phyloP scores from a whole-genome alignment of 129 eudicot species.

The Artemisia annua region DNA sequence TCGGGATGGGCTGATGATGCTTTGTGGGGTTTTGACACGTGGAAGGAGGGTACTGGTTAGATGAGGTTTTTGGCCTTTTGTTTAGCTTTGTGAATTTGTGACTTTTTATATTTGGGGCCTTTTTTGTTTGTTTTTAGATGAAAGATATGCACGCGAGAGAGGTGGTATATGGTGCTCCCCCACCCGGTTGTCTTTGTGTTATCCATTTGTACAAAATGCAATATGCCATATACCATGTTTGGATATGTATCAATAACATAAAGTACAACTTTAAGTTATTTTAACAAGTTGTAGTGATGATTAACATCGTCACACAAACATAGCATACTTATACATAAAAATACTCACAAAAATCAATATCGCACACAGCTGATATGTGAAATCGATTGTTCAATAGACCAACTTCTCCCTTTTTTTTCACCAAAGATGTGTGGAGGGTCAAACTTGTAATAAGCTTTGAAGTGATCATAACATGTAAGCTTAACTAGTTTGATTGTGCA shows the following conservation, averaged over 20 bases:
- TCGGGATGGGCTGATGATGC: not conserved
- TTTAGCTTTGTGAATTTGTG: not conserved
- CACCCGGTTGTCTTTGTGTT: conserved; percentile 6
- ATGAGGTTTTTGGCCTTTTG: not conserved
- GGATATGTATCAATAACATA: not conserved
- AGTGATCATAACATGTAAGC: too few species aligned
- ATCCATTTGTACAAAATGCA: conserved; percentile 2
- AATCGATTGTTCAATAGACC: too few species aligned
- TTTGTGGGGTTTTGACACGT: conserved; percentile 37
- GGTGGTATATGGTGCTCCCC: conserved; percentile 5
- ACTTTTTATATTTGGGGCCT: not conserved
- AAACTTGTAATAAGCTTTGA: too few species aligned
- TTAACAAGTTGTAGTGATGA: too few species aligned
- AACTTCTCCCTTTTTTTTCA: too few species aligned
- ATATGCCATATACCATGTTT: not conserved
- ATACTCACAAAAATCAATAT: too few species aligned
- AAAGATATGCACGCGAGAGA: conserved; percentile 13
- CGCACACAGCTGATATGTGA: not conserved
- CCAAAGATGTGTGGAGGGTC: too few species aligned
- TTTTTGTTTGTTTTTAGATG: not conserved
- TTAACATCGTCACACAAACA: too few species aligned
- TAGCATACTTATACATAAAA: too few species aligned
- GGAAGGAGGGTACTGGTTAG: not conserved
- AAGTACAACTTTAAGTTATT: not conserved
- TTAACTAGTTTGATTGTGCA: too few species aligned